A percentile compares a stretch with the other conserved stretches of the same genome.
phyloP scores from a whole-genome alignment of 768 basidiomycete genomes.

The Hygrocybe coccinea region DNA sequence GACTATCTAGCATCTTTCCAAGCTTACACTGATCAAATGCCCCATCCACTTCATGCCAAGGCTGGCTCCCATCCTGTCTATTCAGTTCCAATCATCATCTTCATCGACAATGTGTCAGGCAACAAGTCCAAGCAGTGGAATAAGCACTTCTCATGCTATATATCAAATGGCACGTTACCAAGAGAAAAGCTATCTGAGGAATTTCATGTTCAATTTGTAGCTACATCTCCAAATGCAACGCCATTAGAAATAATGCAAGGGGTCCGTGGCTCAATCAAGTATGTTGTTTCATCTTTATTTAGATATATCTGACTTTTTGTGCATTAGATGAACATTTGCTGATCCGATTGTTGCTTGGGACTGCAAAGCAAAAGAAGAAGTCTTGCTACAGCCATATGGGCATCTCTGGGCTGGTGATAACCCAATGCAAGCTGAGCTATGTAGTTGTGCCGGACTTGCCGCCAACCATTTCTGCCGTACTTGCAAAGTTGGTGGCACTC shows the following conservation, averaged over 20 bases:
- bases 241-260: constrained; percentile 31
- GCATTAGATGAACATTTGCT: background rate
- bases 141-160: constrained; percentile 30
- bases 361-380: constrained; percentile 17
- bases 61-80: constrained; percentile 1
- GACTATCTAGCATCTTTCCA: background rate
- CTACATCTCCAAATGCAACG: constrained; percentile 30
- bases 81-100: constrained; percentile 2
- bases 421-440: constrained; percentile 35
- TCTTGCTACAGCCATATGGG: constrained; percentile 20
- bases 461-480: constrained; percentile 31
- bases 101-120: constrained; percentile 31
- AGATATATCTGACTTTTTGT: background rate
- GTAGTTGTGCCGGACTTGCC: constrained; percentile 27
- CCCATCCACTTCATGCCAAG: constrained; percentile 2
- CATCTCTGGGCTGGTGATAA: constrained; percentile 28
- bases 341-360: constrained; percentile 17
- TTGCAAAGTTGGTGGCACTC: constrained; percentile 28
- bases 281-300: constrained; percentile 4
- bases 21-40: constrained; percentile 1
- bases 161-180: constrained; percentile 29
- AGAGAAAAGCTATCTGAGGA: constrained; percentile 27
- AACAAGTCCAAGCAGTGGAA: constrained; percentile 37
- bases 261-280: constrained; percentile 24
- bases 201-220: constrained; percentile 24